These are phyloP conservation scores for Protomyces lactucae-debilis DNA, from an alignment of 1,139 yeast species.

Conservation along the genomic window DNA sequence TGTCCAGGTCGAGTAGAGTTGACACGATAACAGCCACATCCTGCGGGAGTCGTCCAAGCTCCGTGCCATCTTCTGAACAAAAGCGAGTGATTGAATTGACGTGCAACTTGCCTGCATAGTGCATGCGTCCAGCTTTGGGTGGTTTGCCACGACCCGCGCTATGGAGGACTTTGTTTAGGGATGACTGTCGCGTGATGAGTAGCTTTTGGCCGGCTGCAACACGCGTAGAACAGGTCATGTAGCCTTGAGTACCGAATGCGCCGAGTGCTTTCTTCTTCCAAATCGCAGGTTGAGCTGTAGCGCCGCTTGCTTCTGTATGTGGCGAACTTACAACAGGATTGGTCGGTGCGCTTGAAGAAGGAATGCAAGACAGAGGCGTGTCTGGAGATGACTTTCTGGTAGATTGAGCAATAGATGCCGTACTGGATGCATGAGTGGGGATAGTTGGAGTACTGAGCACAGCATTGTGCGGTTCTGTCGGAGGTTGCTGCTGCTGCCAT, in stretches of 20 bases:
- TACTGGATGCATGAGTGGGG: background rate
- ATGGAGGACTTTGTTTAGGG: slow-evolving; percentile 31
- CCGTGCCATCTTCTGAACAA: slow-evolving; percentile 44
- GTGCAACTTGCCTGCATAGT: slow-evolving; percentile 28
- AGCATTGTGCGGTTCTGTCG: background rate
- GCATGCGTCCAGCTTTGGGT: background rate
- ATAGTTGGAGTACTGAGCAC: background rate
- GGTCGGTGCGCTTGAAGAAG: background rate
- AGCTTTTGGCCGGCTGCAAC: slow-evolving; percentile 48
- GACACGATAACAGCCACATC: slow-evolving; percentile 64
- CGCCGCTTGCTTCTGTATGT: background rate
- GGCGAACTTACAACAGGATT: background rate
- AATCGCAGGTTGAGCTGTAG: slow-evolving; percentile 27
- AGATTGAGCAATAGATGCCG: background rate
- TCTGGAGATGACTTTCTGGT: background rate
- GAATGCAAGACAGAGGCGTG: background rate
- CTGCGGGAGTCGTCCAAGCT: slow-evolving; percentile 73
- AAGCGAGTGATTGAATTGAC: slow-evolving; percentile 40
- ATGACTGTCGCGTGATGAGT: slow-evolving; percentile 40
- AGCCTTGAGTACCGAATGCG: slow-evolving; percentile 64
- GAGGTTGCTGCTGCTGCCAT: slow-evolving; percentile 6
- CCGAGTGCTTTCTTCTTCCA: slow-evolving; percentile 53
- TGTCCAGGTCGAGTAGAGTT: slow-evolving; percentile 57
- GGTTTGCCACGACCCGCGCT: background rate
- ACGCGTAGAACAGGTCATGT: slow-evolving; percentile 74